Base-by-base conservation (phyloP, 176 grass and related monocot species). In the Alopecurus myosuroides region DNA sequence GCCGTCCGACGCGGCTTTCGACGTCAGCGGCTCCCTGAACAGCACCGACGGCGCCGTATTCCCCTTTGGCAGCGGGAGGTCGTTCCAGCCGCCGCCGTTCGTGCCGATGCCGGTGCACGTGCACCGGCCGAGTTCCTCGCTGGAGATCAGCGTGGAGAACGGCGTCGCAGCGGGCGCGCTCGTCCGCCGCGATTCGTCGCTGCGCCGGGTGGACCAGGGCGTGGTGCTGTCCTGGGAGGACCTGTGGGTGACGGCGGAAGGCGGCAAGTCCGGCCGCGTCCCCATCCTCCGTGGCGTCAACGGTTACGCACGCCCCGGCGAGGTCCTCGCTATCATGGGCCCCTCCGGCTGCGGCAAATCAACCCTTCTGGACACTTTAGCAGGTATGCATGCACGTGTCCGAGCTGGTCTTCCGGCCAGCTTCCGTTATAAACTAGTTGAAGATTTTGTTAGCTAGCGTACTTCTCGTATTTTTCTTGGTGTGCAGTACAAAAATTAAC, bases 341-440 rank as follows among this genome's bases (percentile, higher is more conserved):
- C 95, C 95, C 39, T 98, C 95, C 19, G 95, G 95, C 52, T 95
- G 92, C 78, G 95, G 95, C 79, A 98, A 98, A 61, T 98, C 95
- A 30, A 98, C 95, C 0, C 95, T 98, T 85, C 89, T 98, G 0
- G 95, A 98, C 73, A 70, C 95, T 25, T 63, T 98, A 56, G 95
- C 95, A 86, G 95, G 95, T 93, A 81, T 8, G 45, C 9, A 52
- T 45, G 12, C 40, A 63, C 57, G 79, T 19, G 19, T 77, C 6
- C 8, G 64, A 17, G n/a, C 51, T 77, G 22, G 12, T 22, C 48
- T 52, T 55, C 11, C 74, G 23, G 15, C 25, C 34, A 41, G 14
- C 33, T 25, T 56, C 22, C 9, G 0, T 55, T 11, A 15, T 42
- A 33, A n/a, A 15, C 33, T 29, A 62, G 11, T 44, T 22, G 11